phyloP scores from a whole-genome alignment of 2,329 filamentous ascomycete genomes.

The Diaporthe destruens region DNA sequence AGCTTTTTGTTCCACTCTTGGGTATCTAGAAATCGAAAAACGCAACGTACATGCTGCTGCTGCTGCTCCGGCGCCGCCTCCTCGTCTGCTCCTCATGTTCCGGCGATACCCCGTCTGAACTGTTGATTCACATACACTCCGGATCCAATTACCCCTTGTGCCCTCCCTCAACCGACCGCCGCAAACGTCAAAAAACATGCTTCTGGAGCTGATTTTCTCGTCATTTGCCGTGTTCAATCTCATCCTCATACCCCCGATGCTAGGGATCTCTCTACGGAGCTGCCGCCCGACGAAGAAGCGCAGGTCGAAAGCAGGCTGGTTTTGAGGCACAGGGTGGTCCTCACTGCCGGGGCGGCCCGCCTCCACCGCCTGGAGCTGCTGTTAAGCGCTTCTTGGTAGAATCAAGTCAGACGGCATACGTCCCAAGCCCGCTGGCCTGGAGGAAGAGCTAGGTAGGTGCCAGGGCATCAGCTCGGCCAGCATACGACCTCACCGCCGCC shows the following conservation, averaged over 20 bases:
- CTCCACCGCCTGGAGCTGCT: background rate
- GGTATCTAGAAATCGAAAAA: constrained; percentile 27
- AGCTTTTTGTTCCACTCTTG: background rate
- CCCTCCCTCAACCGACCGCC: background rate
- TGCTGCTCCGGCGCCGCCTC: background rate
- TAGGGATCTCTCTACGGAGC: constrained; percentile 7
- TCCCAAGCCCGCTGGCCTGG: background rate
- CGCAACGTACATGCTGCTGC: constrained; percentile 18
- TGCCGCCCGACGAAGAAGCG: background rate
- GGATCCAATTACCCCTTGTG: background rate
- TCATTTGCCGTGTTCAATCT: constrained; percentile 27
- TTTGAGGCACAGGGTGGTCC: background rate
- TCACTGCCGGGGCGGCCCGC: too few species aligned
- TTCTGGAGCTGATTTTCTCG: constrained; percentile 32
- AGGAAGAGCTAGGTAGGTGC: background rate
- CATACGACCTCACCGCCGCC: constrained; percentile 29
- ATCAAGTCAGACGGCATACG: background rate
- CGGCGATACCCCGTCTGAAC: background rate
- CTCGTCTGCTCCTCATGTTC: constrained; percentile 7
- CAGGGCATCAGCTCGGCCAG: background rate
- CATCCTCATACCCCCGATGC: constrained; percentile 22
- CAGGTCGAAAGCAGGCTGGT: constrained; percentile 1
- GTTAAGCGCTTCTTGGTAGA: background rate
- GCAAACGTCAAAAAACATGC: background rate
- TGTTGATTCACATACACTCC: background rate